Percentiles rank a stretch among this genome's conserved stretches.
phyloP scores from a whole-genome alignment of 805 yeast species.

The Kodamaea jinghongensis region DNA sequence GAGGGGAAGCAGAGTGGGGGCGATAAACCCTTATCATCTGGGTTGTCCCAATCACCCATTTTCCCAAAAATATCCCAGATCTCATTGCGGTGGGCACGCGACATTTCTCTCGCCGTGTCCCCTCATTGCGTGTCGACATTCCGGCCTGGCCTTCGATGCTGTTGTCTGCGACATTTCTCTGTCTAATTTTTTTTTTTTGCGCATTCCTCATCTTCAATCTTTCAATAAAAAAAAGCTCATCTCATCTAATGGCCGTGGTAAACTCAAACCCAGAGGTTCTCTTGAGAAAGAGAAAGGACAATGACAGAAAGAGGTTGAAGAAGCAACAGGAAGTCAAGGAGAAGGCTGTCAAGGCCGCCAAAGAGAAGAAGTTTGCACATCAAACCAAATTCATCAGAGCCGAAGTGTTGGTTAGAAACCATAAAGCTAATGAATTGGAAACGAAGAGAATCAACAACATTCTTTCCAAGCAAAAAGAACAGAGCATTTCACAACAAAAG shows the following conservation, averaged over 20 bases:
- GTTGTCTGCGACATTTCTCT: slow-evolving; percentile 4
- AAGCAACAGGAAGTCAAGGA: slow-evolving; percentile 64
- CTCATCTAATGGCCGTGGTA: slow-evolving; percentile 42
- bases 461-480: slow-evolving; percentile 45
- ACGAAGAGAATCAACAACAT: slow-evolving; percentile 64
- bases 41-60: too few species aligned
- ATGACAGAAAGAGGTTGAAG: slow-evolving; percentile 68
- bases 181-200: slow-evolving; percentile 4
- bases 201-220: too few species aligned
- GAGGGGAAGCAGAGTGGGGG: too few species aligned
- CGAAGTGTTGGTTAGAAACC: slow-evolving; percentile 67
- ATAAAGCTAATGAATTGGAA: slow-evolving; percentile 65
- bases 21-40: too few species aligned
- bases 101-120: too few species aligned
- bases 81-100: too few species aligned
- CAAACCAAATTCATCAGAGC: slow-evolving; percentile 65
- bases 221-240: too few species aligned
- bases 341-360: slow-evolving; percentile 45
- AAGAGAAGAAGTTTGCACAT: slow-evolving; percentile 39
- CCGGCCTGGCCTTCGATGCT: too few species aligned
- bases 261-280: slow-evolving; percentile 76
- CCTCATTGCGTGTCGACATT: too few species aligned
- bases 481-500: slow-evolving; percentile 14
- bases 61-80: too few species aligned
- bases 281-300: slow-evolving; percentile 74